These are phyloP conservation scores for Adansonia madagascariensis DNA, from an alignment of 441 rosid species.

Conservation along the genomic window DNA sequence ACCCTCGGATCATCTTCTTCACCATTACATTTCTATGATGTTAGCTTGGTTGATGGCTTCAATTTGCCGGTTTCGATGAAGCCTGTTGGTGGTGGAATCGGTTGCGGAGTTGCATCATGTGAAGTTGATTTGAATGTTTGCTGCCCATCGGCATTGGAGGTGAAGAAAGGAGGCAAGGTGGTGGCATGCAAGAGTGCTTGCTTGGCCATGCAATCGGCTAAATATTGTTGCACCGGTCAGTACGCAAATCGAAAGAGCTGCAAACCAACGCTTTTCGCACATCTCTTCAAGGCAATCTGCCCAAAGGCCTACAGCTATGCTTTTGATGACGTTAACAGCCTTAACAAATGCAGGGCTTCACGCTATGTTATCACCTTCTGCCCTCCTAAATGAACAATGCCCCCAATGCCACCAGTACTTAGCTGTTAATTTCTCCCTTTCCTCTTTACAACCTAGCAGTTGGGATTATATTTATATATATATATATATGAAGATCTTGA, in stretches of 20 bases:
- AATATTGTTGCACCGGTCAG: constrained; percentile 84
- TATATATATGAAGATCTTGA: too few relatives aligned
- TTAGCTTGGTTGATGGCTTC: constrained; percentile 89
- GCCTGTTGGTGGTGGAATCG: constrained; percentile 84
- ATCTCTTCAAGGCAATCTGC: constrained; percentile 84
- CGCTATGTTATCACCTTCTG: constrained; percentile 88
- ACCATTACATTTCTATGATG: constrained; percentile 89
- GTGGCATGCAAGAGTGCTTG: constrained; percentile 95
- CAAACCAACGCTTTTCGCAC: constrained; percentile 79
- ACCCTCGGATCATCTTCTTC: constrained; percentile 71
- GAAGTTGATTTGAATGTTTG: constrained; percentile 74
- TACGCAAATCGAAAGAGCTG: constrained; percentile 69
- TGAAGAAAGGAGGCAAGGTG: constrained; percentile 58
- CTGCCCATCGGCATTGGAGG: constrained; percentile 87
- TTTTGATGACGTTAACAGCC: constrained; percentile 83
- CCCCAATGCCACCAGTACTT: background rate
- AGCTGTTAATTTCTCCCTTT: constrained; percentile 17
- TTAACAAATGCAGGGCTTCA: constrained; percentile 84
- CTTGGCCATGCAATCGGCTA: constrained; percentile 86
- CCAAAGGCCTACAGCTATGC: constrained; percentile 94
- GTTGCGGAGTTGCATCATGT: constrained; percentile 86
- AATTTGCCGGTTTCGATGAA: constrained; percentile 85
- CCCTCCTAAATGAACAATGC: constrained; percentile 62
- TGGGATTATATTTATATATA: background rate
- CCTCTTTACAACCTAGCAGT: background rate